Conservation (phyloP, 768 basidiomycete species). For the Rhodotorula taiwanensis region DNA sequence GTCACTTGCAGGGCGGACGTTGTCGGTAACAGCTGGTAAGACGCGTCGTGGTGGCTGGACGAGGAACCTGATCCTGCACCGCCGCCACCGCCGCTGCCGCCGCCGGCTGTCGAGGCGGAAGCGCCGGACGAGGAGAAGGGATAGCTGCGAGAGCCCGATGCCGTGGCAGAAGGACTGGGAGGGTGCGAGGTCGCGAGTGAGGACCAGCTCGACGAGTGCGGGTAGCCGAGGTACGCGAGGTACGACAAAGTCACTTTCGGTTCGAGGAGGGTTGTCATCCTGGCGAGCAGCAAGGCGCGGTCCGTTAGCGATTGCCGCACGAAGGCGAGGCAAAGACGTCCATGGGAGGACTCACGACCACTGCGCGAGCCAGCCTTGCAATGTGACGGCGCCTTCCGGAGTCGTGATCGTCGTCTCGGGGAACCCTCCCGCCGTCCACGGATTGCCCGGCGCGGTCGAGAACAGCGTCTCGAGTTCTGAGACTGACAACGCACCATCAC, state of each 20-base stretch:
- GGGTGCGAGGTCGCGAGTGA: not conserved
- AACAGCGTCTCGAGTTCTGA: slow-evolving; percentile 80
- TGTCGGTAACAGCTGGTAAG: slow-evolving; percentile 43
- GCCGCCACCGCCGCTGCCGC: no score
- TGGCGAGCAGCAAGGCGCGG: slow-evolving; percentile 42
- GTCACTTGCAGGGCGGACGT: slow-evolving; percentile 81
- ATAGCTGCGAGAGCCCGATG: not conserved
- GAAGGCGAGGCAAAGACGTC: not conserved
- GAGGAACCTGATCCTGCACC: not conserved
- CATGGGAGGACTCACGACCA: slow-evolving; percentile 65
- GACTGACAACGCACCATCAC: slow-evolving; percentile 83
- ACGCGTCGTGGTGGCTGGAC: slow-evolving; percentile 35
- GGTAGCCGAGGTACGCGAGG: slow-evolving; percentile 90
- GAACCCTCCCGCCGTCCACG: slow-evolving; percentile 88
- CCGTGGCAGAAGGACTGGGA: not conserved
- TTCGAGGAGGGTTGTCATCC: slow-evolving; percentile 96
- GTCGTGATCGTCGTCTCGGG: slow-evolving; percentile 75
- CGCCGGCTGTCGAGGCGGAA: not conserved
- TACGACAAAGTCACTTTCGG: slow-evolving; percentile 86
- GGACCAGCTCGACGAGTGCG: slow-evolving; percentile 51
- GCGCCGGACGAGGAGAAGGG: slow-evolving; percentile 12
- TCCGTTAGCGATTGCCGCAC: not conserved
- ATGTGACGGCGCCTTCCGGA: slow-evolving; percentile 78
- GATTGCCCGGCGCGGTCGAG: slow-evolving; percentile 89
- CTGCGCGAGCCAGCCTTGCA: slow-evolving; percentile 96